Base-by-base conservation (phyloP, 179 eudicot species). In the Beta lomatogona region DNA sequence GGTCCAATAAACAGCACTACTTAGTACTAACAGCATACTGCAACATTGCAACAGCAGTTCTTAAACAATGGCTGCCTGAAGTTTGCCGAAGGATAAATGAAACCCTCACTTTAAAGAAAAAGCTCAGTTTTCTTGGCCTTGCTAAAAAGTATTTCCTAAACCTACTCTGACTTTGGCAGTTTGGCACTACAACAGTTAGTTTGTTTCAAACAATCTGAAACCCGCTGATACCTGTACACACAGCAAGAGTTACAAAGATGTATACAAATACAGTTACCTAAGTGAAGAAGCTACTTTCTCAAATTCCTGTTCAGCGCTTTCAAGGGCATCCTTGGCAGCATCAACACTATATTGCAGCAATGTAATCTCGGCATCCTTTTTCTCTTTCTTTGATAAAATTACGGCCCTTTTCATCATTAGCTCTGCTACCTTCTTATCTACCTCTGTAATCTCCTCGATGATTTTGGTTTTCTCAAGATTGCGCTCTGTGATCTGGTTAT, bases 391-490 rank as follows among this genome's bases (percentile, higher is more conserved):
- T 7, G 87, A 81, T 78, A 83, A 67, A 1, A 75, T 89, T 46
- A 79, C 11, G 4, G 81, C 80, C 11, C 91, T 88, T 73, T 82
- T 91, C 68, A 85, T 88, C 80, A 87, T 86, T 48, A 93, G 82
- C 73, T 88, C 88, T 66, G 22, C 55, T 21, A 90, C 87, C 85
- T 82, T 83, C 85, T 84, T 89, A 48, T 90, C 90, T 41, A 91
- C 79, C 76, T 83, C 89, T 0, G 73, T 77, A 28, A 92, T 88
- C 77, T 85, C 96, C 78, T 86, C 88, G 0, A 83, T 87, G 9
- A 86, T 79, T 28, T 73, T 79, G 2, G 68, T 45, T 59, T 80
- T 89, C 83, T 89, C 87, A 2, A 54, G 44, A 8, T 78, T 58
- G n/a, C 57, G 81, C 82, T 83, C 91, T 50, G 55, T 36, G 46